A percentile compares a stretch with the other conserved stretches of the same genome.
Evolutionary conservation across 208 protist genomes (phyloP).

Genomic region (Trypanosoma boissoni): DNA sequence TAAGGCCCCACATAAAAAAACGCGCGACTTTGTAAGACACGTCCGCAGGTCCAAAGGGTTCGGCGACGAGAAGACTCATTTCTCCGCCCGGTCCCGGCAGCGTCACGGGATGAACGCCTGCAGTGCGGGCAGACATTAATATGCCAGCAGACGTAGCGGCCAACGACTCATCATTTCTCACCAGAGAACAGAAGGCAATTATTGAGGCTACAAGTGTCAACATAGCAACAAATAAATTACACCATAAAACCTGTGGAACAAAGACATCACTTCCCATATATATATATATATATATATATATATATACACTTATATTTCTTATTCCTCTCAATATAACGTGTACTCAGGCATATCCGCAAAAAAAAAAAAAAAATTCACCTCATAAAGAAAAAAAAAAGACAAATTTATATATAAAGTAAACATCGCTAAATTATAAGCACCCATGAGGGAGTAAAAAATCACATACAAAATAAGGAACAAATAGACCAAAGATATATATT

Average conservation of each 20-base stretch:
- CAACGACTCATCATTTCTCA: neutral
- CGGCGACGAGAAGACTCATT: neutral
- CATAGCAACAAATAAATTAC: conserved; percentile 13
- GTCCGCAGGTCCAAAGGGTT: conserved; percentile 11
- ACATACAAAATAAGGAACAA: too few species aligned
- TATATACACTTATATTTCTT: neutral
- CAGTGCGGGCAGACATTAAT: neutral
- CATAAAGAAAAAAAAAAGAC: conserved; percentile 11
- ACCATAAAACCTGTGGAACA: conserved; percentile 1
- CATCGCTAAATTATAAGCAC: too few species aligned
- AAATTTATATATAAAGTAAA: conserved; percentile 23
- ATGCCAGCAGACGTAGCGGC: neutral
- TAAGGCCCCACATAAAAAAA: conserved; percentile 16
- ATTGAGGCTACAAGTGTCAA: conserved; percentile 9
- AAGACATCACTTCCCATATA: neutral
- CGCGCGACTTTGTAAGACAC: conserved; percentile 6
- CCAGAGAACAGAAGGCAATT: neutral
- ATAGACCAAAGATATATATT: too few species aligned
- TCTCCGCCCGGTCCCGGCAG: conserved; percentile 9
- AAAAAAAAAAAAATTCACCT: conserved; percentile 1
- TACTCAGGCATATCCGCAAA: neutral
- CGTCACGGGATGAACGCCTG: neutral
- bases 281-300: neutral
- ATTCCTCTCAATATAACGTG: neutral
- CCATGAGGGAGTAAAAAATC: too few species aligned